Evolutionary conservation across 2,329 filamentous ascomycete genomes (phyloP), one percentile per base, ranked within the genome.

Genomic region (Paecilomyces sp.): DNA sequence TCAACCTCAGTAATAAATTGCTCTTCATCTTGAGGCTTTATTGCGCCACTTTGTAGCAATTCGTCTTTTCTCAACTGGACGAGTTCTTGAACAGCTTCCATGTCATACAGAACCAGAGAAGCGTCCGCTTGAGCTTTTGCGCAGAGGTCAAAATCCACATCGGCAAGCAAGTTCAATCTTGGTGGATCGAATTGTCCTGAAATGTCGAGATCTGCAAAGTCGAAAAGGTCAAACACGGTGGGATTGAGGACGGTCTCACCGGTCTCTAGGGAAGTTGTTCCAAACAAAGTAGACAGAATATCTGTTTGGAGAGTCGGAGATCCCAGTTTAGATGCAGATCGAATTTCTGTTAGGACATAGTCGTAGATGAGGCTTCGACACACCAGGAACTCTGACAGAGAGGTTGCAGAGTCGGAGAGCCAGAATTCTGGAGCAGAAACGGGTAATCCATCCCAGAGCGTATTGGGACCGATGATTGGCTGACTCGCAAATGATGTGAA

Each of bases 171-270:
- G 50, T 79, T 76, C 22, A 89, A 77, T 4, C 79, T 72, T 2
- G 86, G 85, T 2, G 83, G 73, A 1, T 82, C 70, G 52, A 76
- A 67, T 12, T 74, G 69, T 60, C 74, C 72, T 0, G 77, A 74
- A 47, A 87, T 79, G 55, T 84, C 81, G 11, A 88, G 74, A 62
- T 90, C 87, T 71, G 94, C 83, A 68, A 97, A 97, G 75, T 99
- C 94, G 67, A 96, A 94, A 24, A 97, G 82, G 64, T 97, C 92
- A 68, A 97, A 96, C 6, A 97, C 83, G 3, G 89, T 92, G 0
- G 88, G 83, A 60, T 91, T 89, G 30, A 80, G 77, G 41, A 89
- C 79, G 4, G 85, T 79, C 58, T 90, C 84, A 55, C 88, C 87
- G 60, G 85, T 85, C 18, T 86, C 79, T 11, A 84, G 80, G 7